Evolutionary conservation across 2,329 filamentous ascomycete genomes (phyloP).

Genomic region (Trichophyton mentagrophytes): DNA sequence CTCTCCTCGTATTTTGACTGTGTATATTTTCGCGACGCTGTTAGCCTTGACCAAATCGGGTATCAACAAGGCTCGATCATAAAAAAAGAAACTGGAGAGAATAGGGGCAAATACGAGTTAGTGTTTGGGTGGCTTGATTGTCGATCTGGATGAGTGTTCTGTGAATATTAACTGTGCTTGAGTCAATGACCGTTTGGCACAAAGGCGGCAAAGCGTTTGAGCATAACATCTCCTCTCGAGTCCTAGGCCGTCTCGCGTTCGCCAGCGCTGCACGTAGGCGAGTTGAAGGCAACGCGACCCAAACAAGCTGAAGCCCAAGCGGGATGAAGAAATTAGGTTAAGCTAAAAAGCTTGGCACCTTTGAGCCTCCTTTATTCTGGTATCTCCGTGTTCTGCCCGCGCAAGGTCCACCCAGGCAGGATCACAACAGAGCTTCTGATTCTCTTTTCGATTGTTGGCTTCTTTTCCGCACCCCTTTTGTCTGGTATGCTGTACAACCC

Average conservation of each 20-base stretch:
- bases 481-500: not conserved
- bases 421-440: not conserved
- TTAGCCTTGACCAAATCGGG: not conserved
- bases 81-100: not conserved
- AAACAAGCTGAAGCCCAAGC: not conserved
- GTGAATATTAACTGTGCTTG: not conserved
- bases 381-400: not conserved
- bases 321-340: not conserved
- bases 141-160: not conserved
- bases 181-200: not conserved
- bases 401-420: not conserved
- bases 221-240: not conserved
- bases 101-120: conserved; percentile 1
- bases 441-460: not conserved
- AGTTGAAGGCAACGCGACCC: not conserved
- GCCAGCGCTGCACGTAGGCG: not conserved
- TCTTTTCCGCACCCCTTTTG: not conserved
- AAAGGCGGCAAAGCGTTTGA: not conserved
- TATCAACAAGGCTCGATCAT: not conserved
- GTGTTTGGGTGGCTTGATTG: not conserved
- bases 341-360: conserved; percentile 2
- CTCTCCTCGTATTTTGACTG: not conserved
- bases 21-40: not conserved
- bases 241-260: not conserved
- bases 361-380: not conserved